Conservation (phyloP, 2,329 filamentous ascomycete species). For the Moelleriella libera region DNA sequence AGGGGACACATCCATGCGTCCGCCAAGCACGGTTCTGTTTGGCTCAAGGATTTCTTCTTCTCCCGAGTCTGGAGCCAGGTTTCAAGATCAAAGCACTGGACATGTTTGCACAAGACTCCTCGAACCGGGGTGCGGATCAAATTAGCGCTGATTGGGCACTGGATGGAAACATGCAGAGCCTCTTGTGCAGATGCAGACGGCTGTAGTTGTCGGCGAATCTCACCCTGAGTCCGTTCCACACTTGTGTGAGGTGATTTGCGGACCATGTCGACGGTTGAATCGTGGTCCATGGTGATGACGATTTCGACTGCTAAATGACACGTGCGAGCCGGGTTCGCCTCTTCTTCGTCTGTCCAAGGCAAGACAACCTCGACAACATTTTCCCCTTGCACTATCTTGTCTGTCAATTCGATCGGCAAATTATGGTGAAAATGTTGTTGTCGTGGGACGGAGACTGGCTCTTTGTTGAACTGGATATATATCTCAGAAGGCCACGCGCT, state of each 20-base stretch:
- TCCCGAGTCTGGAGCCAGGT: conserved; percentile 61
- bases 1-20: conserved; percentile 83
- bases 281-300: conserved; percentile 40
- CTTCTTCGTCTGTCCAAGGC: conserved; percentile 1
- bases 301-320: conserved; percentile 59
- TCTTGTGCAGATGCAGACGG: conserved; percentile 30
- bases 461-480: conserved; percentile 53
- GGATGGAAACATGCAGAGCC: conserved; percentile 42
- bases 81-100: conserved; percentile 81
- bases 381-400: conserved; percentile 36
- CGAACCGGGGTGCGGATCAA: conserved; percentile 63
- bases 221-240: conserved; percentile 33
- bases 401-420: conserved; percentile 60
- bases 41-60: conserved; percentile 19
- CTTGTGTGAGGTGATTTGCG: conserved; percentile 21
- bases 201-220: conserved; percentile 38
- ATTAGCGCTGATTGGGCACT: conserved; percentile 50
- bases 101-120: conserved; percentile 54
- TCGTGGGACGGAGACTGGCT: conserved; percentile 42
- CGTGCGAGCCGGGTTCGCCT: background rate
- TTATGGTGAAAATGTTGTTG: conserved; percentile 65
- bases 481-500: conserved; percentile 59
- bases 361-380: conserved; percentile 48
- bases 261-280: conserved; percentile 25
- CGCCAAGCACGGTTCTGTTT: conserved; percentile 34